Evolutionary conservation across 2,329 filamentous ascomycete genomes (phyloP), one percentile per base, ranked within the genome.

Genomic region (Ophiocordyceps camponoti-floridani): DNA sequence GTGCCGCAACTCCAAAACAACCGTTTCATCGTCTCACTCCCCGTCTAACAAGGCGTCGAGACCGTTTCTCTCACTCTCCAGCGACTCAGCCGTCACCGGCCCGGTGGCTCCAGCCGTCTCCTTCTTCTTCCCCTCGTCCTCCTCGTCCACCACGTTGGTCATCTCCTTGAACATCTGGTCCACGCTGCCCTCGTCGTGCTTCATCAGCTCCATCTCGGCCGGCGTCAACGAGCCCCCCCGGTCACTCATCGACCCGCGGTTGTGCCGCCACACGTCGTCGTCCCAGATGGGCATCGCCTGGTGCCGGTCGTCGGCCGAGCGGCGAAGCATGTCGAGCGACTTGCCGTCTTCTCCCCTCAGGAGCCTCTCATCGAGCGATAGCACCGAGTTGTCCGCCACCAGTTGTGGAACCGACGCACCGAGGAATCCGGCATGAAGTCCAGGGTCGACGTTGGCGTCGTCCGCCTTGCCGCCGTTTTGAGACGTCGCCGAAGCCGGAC

Each of bases 111-210:
- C 48, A 2, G 40, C 45, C 7, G 43, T 44, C 30, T 59, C 57
- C 41, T 61, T 61, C 49, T 59, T 60, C 51, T 66, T 56, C 45
- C 60, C 58, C 13, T 68, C 66, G 4, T 72, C 69, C 8, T 16
- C n/a, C 23, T 72, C 67, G 14, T 71, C 67, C 46, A 23, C 23
- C 23, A 69, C 64, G 47, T 74, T 72, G 4, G 70, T 72, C 50
- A 75, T 64, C 40, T 74, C 71, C 41, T 68, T 62, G 53, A 75
- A 74, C 68, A 75, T 73, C 50, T 67, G 68, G 46, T 73, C 68
- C 4, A 71, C 69, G 26, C 67, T 69, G 40, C 62, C 64, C 16
- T 69, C 68, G 33, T 67, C 65, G 5, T 58, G 52, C 45, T 57
- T 62, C 48, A 56, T 55, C 45, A 56, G 49, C n/a, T 58, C 56